Percentiles rank a stretch among this genome's conserved stretches.
Conservation (phyloP, 371 early-diverging fungal species). For the Dentiscutata heterogama region DNA sequence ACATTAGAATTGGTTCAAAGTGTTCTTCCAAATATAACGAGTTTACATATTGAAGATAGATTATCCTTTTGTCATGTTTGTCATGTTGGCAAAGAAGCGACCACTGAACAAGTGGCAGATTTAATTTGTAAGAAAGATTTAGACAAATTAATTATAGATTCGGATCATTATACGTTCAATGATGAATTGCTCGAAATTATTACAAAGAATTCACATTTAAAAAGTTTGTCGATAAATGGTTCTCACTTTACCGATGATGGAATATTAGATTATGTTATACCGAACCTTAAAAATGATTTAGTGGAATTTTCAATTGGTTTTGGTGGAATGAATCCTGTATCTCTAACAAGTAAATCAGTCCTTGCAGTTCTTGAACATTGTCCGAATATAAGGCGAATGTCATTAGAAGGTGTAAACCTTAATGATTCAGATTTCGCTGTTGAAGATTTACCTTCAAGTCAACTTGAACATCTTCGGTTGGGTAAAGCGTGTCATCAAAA, state of each 20-base stretch:
- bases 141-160: slow-evolving; percentile 27
- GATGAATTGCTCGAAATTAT: slow-evolving; percentile 28
- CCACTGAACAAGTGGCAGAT: neutral
- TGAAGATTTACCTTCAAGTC: neutral
- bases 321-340: neutral
- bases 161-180: slow-evolving; percentile 36
- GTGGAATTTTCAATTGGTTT: slow-evolving; percentile 21
- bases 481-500: slow-evolving; percentile 27
- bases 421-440: slow-evolving; percentile 25
- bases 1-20: slow-evolving; percentile 13
- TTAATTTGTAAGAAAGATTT: neutral
- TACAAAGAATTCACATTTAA: neutral
- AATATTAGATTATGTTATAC: slow-evolving; percentile 29
- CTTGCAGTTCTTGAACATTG: slow-evolving; percentile 11
- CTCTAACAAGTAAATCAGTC: neutral
- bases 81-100: slow-evolving; percentile 35
- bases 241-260: slow-evolving; percentile 39
- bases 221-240: slow-evolving; percentile 32
- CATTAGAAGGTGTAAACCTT: slow-evolving; percentile 16
- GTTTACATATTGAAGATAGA: slow-evolving; percentile 33
- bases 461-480: slow-evolving; percentile 16
- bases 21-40: neutral
- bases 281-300: slow-evolving; percentile 13
- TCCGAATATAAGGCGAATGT: slow-evolving; percentile 22
- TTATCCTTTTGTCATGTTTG: slow-evolving; percentile 37